Evolutionary conservation across 306 rosid genomes (phyloP).

Genomic region (Pyrus pyrifolia): DNA sequence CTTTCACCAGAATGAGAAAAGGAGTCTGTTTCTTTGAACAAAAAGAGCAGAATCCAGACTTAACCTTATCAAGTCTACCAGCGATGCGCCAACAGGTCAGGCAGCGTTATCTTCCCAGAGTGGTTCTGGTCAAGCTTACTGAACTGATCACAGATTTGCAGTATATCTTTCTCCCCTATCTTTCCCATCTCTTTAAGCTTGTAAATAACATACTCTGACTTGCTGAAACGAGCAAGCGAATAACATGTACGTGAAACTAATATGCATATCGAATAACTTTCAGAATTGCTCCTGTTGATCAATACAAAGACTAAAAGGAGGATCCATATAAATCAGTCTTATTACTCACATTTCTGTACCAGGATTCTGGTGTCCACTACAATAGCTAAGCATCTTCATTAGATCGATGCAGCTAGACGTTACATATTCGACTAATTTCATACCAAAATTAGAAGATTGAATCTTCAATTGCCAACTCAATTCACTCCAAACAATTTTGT

Average conservation of each 20-base stretch:
- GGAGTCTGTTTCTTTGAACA: background rate
- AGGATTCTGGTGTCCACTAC: background rate
- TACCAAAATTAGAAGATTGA: background rate
- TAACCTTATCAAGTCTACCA: background rate
- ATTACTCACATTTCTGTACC: background rate
- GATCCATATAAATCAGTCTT: too few species aligned
- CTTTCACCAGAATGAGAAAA: background rate
- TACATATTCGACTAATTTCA: background rate
- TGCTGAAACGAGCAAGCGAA: conserved; percentile 32
- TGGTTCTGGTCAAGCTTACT: conserved; percentile 56
- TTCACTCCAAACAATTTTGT: background rate
- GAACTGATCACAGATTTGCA: conserved; percentile 62
- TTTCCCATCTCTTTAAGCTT: conserved; percentile 92
- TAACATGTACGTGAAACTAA: background rate
- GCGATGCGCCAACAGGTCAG: conserved; percentile 38
- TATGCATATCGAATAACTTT: background rate
- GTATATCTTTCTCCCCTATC: conserved; percentile 59
- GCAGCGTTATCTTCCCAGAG: conserved; percentile 77
- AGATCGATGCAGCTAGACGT: background rate
- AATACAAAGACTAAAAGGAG: background rate
- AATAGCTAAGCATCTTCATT: background rate
- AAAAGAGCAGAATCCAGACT: background rate
- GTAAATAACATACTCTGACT: conserved; percentile 72
- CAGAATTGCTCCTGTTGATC: background rate
- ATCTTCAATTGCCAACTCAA: background rate